Conservation (phyloP, 202 grass and related monocot species). For the Elaeis oleifera region DNA sequence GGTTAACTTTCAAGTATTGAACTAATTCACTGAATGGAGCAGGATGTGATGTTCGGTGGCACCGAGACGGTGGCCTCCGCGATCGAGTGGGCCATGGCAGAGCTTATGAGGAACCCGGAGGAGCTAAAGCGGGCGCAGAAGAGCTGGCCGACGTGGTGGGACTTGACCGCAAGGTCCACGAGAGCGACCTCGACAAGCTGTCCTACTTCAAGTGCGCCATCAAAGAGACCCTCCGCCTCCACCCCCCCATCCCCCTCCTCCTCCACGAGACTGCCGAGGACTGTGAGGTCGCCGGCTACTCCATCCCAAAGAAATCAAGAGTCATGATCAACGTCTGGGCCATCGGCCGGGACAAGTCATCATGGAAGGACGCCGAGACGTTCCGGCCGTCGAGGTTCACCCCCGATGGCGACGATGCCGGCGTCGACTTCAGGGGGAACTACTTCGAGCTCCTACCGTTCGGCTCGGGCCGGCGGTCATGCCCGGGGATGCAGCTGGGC, state of each 20-base stretch:
- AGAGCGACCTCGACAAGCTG: constrained; percentile 17
- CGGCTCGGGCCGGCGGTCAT: too few relatives aligned
- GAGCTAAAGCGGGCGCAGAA: background rate
- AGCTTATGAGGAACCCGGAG: background rate
- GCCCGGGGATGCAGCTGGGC: too few relatives aligned
- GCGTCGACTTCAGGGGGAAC: too few relatives aligned
- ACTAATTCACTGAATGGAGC: background rate
- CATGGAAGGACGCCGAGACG: constrained; percentile 11
- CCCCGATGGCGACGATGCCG: background rate
- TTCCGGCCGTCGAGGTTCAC: constrained; percentile 12
- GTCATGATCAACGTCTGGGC: constrained; percentile 17
- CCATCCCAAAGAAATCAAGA: background rate
- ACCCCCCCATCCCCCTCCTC: constrained; percentile 17
- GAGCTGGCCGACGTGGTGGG: constrained; percentile 10
- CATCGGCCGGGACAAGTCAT: background rate
- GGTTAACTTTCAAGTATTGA: too few relatives aligned
- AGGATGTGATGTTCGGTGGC: constrained; percentile 19
- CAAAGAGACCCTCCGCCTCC: constrained; percentile 22
- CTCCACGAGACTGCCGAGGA: constrained; percentile 8
- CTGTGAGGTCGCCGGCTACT: constrained; percentile 7
- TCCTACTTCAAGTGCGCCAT: constrained; percentile 15
- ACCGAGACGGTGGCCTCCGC: constrained; percentile 15
- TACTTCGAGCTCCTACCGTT: too few relatives aligned
- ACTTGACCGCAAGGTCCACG: background rate
- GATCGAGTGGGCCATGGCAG: constrained; percentile 16